These are phyloP conservation scores for Pyrenochaeta sp. DNA, from an alignment of 2,329 filamentous ascomycete species.

Conservation along the genomic window DNA sequence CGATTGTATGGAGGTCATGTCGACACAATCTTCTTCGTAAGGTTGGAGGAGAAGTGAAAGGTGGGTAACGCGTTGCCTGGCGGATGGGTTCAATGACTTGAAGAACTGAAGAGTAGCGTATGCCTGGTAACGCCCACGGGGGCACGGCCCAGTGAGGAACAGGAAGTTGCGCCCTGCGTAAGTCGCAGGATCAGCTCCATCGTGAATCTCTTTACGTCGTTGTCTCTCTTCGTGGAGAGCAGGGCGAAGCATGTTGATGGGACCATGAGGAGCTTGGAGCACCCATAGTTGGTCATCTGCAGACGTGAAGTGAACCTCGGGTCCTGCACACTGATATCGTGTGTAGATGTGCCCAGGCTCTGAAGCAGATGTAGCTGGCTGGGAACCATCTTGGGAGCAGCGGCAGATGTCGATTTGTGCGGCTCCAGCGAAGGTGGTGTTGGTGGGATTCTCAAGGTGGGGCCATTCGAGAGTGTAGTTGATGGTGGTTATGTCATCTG, in stretches of 20 bases:
- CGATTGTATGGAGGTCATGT: slow-evolving; percentile 11
- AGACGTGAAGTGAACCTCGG: slow-evolving; percentile 28
- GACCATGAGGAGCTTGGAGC: slow-evolving; percentile 26
- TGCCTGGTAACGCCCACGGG: slow-evolving; percentile 43
- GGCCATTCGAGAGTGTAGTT: slow-evolving; percentile 43
- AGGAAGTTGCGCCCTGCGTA: slow-evolving; percentile 37
- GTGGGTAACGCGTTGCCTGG: slow-evolving; percentile 24
- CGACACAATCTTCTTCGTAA: slow-evolving; percentile 39
- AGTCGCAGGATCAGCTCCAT: slow-evolving; percentile 30
- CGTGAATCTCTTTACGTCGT: slow-evolving; percentile 25
- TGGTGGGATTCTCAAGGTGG: slow-evolving; percentile 38
- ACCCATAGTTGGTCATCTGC: slow-evolving; percentile 32
- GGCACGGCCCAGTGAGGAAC: slow-evolving; percentile 38
- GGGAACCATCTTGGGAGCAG: slow-evolving; percentile 23
- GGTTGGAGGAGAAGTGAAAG: slow-evolving; percentile 33
- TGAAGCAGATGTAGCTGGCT: slow-evolving; percentile 1
- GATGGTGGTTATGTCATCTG: slow-evolving; percentile 45
- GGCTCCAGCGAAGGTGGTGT: slow-evolving; percentile 36
- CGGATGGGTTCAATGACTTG: slow-evolving; percentile 16
- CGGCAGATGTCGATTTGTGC: slow-evolving; percentile 36
- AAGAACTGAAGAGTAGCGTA: slow-evolving; percentile 39
- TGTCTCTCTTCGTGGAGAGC: slow-evolving; percentile 24
- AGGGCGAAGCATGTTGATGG: slow-evolving; percentile 41
- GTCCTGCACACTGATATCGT: slow-evolving; percentile 34
- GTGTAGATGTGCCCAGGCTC: slow-evolving; percentile 40